phyloP scores from a whole-genome alignment of 176 grass and related monocot genomes.

The Ananas comosus region DNA sequence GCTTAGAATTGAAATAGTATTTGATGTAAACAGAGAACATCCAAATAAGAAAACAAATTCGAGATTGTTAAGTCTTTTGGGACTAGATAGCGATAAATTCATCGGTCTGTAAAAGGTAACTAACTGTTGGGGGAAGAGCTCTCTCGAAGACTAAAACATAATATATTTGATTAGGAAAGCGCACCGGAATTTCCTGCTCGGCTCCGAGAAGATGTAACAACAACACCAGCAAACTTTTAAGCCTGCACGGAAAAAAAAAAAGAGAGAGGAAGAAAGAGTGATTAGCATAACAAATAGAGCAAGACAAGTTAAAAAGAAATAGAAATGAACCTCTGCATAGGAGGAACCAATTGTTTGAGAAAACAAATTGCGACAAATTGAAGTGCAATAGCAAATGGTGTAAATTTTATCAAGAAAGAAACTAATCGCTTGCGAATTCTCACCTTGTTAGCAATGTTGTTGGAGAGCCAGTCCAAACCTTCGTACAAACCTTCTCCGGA shows the following conservation, averaged over 20 bases:
- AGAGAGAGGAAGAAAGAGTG: neutral
- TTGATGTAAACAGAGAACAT: neutral
- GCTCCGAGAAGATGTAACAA: neutral
- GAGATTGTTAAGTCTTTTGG: neutral
- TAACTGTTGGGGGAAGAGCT: neutral
- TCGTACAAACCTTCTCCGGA: slow-evolving; percentile 7
- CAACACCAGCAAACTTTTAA: neutral
- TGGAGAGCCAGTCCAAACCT: slow-evolving; percentile 5
- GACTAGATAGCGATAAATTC: neutral
- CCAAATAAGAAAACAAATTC: neutral
- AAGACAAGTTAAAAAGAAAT: neutral
- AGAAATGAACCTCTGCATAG: neutral
- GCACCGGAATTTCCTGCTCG: neutral
- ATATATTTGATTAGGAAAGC: slow-evolving; percentile 2
- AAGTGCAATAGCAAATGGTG: too few species aligned
- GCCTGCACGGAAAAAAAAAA: neutral
- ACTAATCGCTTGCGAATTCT: neutral
- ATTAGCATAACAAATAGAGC: neutral
- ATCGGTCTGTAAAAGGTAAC: neutral
- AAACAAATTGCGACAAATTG: too few species aligned
- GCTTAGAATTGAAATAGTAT: neutral
- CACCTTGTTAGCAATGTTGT: slow-evolving; percentile 13
- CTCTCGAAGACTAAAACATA: neutral
- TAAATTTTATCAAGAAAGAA: too few species aligned
- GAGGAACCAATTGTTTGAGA: too few species aligned